These are phyloP conservation scores for Ogataea nakhonphanomensis DNA, from an alignment of 805 yeast genomes.

Conservation along the genomic window DNA sequence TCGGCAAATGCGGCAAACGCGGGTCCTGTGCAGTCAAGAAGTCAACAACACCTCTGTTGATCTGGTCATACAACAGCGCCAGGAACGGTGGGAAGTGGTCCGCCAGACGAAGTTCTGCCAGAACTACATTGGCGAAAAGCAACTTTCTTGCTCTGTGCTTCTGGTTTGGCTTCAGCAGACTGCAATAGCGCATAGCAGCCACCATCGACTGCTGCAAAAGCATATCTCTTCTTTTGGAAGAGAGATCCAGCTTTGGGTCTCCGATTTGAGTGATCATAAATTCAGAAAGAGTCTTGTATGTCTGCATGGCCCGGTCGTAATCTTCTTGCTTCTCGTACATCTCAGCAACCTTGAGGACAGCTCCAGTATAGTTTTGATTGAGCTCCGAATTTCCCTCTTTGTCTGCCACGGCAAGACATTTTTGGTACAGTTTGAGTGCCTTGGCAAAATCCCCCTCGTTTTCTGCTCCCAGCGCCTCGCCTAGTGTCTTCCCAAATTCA, in stretches of 20 bases:
- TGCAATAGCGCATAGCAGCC: conserved; percentile 23
- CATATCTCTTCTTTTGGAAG: conserved; percentile 11
- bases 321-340: conserved; percentile 54
- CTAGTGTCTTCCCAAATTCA: conserved; percentile 8
- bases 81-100: conserved; percentile 28
- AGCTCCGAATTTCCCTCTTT: conserved; percentile 48
- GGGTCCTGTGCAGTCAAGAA: conserved; percentile 7
- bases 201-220: conserved; percentile 23
- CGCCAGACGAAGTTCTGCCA: conserved; percentile 25
- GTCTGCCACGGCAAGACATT: conserved; percentile 64
- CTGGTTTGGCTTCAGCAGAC: conserved; percentile 21
- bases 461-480: conserved; percentile 20
- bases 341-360: conserved; percentile 76
- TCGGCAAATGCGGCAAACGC: conserved; percentile 3
- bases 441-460: conserved; percentile 46
- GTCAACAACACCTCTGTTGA: conserved; percentile 15
- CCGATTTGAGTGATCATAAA: conserved; percentile 6
- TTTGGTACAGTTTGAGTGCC: conserved; percentile 68
- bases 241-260: conserved; percentile 3
- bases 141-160: conserved; percentile 21
- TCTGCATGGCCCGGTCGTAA: conserved; percentile 26
- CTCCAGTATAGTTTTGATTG: conserved; percentile 81
- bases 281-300: conserved; percentile 25
- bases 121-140: conserved; percentile 21
- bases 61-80: conserved; percentile 17